These are phyloP conservation scores for Scalesia atractyloides DNA, from an alignment of 129 eudicot genomes.

Conservation along the genomic window DNA sequence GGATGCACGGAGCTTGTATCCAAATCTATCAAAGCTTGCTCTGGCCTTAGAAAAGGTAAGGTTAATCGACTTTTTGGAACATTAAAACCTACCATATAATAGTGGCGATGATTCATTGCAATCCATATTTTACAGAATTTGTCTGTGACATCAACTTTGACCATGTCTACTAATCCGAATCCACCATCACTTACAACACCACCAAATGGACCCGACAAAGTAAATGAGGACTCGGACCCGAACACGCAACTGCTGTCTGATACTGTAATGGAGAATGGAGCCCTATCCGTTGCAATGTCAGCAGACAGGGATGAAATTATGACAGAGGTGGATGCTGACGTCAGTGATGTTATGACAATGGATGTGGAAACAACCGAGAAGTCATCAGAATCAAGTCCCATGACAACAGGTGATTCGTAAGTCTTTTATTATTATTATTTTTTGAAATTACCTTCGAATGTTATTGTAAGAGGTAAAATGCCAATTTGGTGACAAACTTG, in stretches of 20 bases:
- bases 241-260: constrained; percentile 30
- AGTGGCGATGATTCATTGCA: not conserved
- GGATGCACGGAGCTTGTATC: constrained; percentile 64
- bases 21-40: constrained; percentile 88
- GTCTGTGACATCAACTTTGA: constrained; percentile 74
- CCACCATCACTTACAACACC: constrained; percentile 36
- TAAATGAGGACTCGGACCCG: constrained; percentile 31
- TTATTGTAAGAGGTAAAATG: constrained; percentile 34
- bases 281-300: constrained; percentile 23
- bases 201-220: constrained; percentile 43
- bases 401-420: constrained; percentile 46
- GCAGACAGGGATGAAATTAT: constrained; percentile 64
- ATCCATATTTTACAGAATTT: constrained; percentile 54
- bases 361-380: constrained; percentile 62
- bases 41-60: constrained; percentile 91
- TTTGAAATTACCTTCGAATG: constrained; percentile 25
- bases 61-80: not conserved
- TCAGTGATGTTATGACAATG: constrained; percentile 53
- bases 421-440: constrained; percentile 20
- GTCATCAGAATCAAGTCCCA: constrained; percentile 59
- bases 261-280: constrained; percentile 58
- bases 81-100: not conserved
- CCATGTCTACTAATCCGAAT: constrained; percentile 50
- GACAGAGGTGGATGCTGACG: constrained; percentile 61
- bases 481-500: constrained; percentile 15